Percentiles rank a stretch among this genome's conserved stretches.
Evolutionary conservation across 2,329 filamentous ascomycete species (phyloP).

Genomic region (Pezicula radicicola): DNA sequence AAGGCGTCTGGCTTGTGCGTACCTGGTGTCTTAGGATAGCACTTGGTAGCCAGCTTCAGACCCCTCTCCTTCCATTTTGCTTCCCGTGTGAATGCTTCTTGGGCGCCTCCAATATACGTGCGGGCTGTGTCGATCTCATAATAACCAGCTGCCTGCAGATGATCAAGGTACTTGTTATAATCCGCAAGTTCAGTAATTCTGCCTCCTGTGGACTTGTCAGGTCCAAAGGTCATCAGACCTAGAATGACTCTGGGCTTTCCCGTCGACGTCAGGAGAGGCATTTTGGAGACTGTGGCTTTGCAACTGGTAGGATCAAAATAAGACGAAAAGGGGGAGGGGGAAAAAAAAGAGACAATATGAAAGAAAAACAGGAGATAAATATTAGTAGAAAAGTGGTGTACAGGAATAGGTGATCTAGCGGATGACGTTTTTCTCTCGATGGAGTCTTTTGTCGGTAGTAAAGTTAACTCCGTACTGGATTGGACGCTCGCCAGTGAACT

Average conservation of each 20-base stretch:
- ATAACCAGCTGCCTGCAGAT: slow-evolving; percentile 76
- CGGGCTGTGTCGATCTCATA: slow-evolving; percentile 84
- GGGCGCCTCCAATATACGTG: slow-evolving; percentile 65
- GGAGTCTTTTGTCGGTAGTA: too few species aligned
- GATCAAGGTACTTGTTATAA: slow-evolving; percentile 69
- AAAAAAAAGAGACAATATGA: too few species aligned
- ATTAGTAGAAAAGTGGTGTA: too few species aligned
- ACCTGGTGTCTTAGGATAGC: slow-evolving; percentile 61
- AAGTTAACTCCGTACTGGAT: too few species aligned
- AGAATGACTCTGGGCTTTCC: slow-evolving; percentile 57
- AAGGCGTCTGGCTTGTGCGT: slow-evolving; percentile 62
- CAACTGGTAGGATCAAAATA: too few species aligned
- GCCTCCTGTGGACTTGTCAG: slow-evolving; percentile 58
- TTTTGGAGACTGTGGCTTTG: not conserved
- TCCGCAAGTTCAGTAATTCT: slow-evolving; percentile 66
- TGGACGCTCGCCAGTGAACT: too few species aligned
- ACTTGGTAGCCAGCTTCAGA: slow-evolving; percentile 75
- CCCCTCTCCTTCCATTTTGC: slow-evolving; percentile 78
- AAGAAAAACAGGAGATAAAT: too few species aligned
- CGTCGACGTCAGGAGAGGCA: not conserved
- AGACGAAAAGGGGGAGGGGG: too few species aligned
- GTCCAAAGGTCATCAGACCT: slow-evolving; percentile 82
- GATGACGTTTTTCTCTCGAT: too few species aligned
- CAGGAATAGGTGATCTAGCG: too few species aligned
- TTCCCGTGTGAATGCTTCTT: slow-evolving; percentile 76